Base-by-base conservation (phyloP, 306 rosid species). In the Benincasa hispida region DNA sequence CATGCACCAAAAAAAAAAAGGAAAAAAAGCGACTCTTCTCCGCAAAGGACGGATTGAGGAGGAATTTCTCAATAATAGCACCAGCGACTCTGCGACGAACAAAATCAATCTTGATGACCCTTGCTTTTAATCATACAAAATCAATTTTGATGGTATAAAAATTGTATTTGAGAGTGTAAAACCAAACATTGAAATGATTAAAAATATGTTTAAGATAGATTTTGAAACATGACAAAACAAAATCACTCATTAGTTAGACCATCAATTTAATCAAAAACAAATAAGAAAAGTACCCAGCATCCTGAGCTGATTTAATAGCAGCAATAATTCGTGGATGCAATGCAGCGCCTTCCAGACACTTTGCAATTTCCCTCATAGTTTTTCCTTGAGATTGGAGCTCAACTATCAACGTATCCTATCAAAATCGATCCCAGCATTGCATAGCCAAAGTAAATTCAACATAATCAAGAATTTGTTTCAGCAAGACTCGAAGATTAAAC, bases 381-480 rank as follows among this genome's bases (percentile, higher is more conserved):
- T 85, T 80, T n/a, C 97, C 92, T 76, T 62, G 84, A 11, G 90
- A 85, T 77, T 93, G 93, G 28, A 91, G 91, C 65, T 91, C 91
- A 82, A 57, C 79, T 91, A 83, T 79, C 87, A 91, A 87, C 68
- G 79, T 81, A 62, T 91, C 90, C 93, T 89, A 58, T 47, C 37
- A 3, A 10, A 68, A 34, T 27, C 78, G 55, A 32, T 8, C 32
- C 34, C 76, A 72, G 17, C 2, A 74, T 24, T 53, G 8, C 42
- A 54, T 15, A 47, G 42, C 51, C 28, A 25, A 14, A 58, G 54
- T 30, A 62, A 77, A 77, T 30, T 62, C 22, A 30, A 62, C 42
- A 28, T 25, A 27, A 30, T 4, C 63, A 9, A 63, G 10, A 18
- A 15, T n/a, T 18, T 0, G 2, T 4, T 59, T 59, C 66, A 59